Percentiles rank a stretch among this genome's conserved stretches.
Evolutionary conservation across 176 grass and related monocot species (phyloP).

Genomic region (Bonia amplexicaulis): DNA sequence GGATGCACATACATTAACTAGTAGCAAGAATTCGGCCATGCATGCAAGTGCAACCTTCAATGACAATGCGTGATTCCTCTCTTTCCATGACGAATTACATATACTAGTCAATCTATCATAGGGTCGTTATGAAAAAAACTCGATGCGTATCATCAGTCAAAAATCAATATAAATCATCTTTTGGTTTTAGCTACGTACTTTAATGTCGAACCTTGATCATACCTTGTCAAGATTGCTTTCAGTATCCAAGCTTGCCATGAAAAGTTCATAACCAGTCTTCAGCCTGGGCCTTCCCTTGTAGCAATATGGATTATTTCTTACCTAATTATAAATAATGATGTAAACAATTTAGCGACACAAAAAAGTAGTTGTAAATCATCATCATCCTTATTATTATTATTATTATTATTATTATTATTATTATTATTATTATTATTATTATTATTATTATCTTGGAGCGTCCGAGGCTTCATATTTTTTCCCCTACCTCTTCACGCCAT

Average conservation of each 20-base stretch:
- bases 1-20: too few relatives aligned
- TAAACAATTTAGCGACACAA: background rate
- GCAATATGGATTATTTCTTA: constrained; percentile 56
- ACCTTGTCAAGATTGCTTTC: constrained; percentile 69
- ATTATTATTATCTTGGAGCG: background rate
- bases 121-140: too few relatives aligned
- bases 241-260: constrained; percentile 56
- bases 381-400: background rate
- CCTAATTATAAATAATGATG: constrained; percentile 18
- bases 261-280: constrained; percentile 52
- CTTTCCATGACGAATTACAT: background rate
- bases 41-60: too few relatives aligned
- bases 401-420: background rate
- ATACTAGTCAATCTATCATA: too few relatives aligned
- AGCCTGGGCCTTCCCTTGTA: constrained; percentile 69
- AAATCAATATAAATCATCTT: background rate
- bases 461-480: background rate
- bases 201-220: background rate
- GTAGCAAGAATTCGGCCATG: too few relatives aligned
- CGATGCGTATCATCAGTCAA: background rate
- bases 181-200: background rate
- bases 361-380: background rate
- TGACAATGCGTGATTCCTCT: too few relatives aligned
- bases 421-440: background rate
- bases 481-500: constrained; percentile 51